Evolutionary conservation across 163 green algal species (phyloP).

Genomic region (Scenedesmus sp.): DNA sequence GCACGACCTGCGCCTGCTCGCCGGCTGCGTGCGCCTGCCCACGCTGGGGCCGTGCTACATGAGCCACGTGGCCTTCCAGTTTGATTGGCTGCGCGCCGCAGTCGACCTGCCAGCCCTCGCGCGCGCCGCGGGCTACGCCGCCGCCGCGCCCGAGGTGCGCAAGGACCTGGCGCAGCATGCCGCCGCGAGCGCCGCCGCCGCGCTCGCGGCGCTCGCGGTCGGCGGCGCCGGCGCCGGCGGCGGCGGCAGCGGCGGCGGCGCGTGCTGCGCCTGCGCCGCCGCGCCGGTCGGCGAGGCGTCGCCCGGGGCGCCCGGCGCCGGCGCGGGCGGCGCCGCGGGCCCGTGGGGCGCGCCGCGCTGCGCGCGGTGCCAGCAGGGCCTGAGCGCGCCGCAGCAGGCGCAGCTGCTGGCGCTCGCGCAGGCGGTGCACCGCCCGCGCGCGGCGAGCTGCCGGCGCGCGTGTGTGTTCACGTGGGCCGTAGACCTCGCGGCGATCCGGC

Average conservation of each 20-base stretch:
- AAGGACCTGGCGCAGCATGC: slow-evolving; percentile 24
- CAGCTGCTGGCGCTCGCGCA: slow-evolving; percentile 33
- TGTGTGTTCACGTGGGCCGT: slow-evolving; percentile 26
- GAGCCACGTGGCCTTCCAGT: slow-evolving; percentile 29
- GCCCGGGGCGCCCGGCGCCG: too few relatives aligned
- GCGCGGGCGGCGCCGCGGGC: too few relatives aligned
- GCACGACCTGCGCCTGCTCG: slow-evolving; percentile 23
- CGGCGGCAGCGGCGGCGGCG: not conserved
- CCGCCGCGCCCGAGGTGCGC: slow-evolving; percentile 5
- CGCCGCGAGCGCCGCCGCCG: not conserved
- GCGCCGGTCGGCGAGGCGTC: not conserved
- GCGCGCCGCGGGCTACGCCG: slow-evolving; percentile 21
- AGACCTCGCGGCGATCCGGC: slow-evolving; percentile 23
- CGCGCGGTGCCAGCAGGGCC: too few relatives aligned
- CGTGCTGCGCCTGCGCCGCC: not conserved
- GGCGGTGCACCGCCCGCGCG: slow-evolving; percentile 9
- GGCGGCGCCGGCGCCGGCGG: slow-evolving; percentile 2
- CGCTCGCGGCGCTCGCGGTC: not conserved
- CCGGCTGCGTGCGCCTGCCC: slow-evolving; percentile 16
- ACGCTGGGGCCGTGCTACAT: slow-evolving; percentile 26
- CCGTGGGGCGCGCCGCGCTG: too few relatives aligned
- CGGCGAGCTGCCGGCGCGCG: not conserved
- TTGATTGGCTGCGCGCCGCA: slow-evolving; percentile 23
- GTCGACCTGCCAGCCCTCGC: not conserved
- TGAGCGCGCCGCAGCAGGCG: slow-evolving; percentile 5